Base-by-base conservation (phyloP, 495 filamentous ascomycete species). In the Daldinia loculata region DNA sequence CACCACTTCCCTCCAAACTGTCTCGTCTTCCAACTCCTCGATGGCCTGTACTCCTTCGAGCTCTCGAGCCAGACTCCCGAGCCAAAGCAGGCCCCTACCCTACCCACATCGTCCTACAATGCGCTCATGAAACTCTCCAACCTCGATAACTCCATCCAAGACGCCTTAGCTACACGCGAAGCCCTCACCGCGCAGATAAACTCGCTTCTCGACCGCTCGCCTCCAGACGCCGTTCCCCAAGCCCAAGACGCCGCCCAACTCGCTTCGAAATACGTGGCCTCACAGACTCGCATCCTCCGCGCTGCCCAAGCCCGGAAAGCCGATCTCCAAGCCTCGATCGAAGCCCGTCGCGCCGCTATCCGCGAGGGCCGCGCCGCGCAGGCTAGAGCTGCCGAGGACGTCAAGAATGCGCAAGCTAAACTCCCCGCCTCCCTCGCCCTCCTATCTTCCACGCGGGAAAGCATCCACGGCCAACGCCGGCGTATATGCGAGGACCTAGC, bases 121-220 rank as follows among this genome's bases (percentile, higher is more conserved):
- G 89, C 92, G 1, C 81, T 99, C 50, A 96, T 97, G 91, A 88
- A 90, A 32, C 84, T 99, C 30, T 90, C 92, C 14, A 98, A 93
- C 59, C 82, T 99, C 39, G 94, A 97, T 66, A 91, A 93, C 73
- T 97, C 94, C 65, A 91, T 98, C 36, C 92, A 97, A 78, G 95
- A 99, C 74, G 94, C 94, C 5, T 77, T 97, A 0, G 85, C 87
- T 1, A 98, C 93, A 0, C 86, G 92, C 4, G 89, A 92, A 64
- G 86, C 85, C 56, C 79, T 99, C 8, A 87, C 92, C 9, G 77
- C 85, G 8, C 93, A 97, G 67, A 97, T 98, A 67, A 92, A 89
- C 74, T 79, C 82, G 1, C 84, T 97, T 19, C 81, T 98, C 15
- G 80, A 89, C 19, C 78, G 84, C 7, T 72, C 76, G 53, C 75